Percentiles rank a stretch among this genome's conserved stretches.
Conservation (phyloP, 306 rosid species). For the Prunus mume region DNA sequence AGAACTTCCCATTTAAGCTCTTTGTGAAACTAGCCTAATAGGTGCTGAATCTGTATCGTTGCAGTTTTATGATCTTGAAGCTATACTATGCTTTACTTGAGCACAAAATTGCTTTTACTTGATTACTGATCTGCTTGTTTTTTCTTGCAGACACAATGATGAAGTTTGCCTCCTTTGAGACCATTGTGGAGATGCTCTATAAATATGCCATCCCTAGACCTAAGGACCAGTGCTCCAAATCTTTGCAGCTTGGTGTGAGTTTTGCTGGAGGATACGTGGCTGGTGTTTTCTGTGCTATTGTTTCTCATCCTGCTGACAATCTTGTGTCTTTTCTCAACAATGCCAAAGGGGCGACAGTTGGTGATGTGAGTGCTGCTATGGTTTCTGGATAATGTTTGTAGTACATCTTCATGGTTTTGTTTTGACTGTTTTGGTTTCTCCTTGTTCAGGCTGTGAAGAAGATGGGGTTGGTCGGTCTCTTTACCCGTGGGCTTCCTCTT, state of each 20-base stretch:
- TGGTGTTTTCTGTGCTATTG: constrained; percentile 90
- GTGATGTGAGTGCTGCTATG: constrained; percentile 70
- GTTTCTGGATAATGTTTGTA: neutral
- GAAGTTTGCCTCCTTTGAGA: constrained; percentile 96
- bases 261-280: constrained; percentile 94
- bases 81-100: neutral
- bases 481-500: constrained; percentile 94
- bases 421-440: constrained; percentile 2
- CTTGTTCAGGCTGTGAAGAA: constrained; percentile 78
- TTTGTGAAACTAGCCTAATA: neutral
- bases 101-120: neutral
- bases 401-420: neutral
- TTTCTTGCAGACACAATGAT: constrained; percentile 83
- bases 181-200: constrained; percentile 74
- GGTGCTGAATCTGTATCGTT: neutral
- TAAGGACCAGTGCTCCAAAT: constrained; percentile 80
- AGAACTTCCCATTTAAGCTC: neutral
- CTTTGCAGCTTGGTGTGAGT: constrained; percentile 87
- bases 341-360: constrained; percentile 93
- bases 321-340: constrained; percentile 96
- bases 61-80: neutral
- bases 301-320: constrained; percentile 98
- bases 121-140: neutral
- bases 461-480: constrained; percentile 74
- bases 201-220: constrained; percentile 75